phyloP scores from a whole-genome alignment of 345 rosid genomes.

The Balakata baccata region DNA sequence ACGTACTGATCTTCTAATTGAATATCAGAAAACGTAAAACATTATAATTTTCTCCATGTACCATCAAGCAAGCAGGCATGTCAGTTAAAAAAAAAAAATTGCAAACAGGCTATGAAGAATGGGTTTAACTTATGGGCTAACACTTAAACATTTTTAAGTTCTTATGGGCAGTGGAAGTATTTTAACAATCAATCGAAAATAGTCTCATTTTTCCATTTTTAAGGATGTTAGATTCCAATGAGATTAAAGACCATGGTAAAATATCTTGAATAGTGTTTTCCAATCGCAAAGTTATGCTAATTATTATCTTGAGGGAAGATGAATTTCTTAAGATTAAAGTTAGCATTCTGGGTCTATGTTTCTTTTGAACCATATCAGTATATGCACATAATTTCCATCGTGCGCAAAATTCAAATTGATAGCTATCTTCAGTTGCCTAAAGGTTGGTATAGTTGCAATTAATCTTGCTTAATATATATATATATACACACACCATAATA shows the following conservation, averaged over 20 bases:
- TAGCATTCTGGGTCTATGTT: conserved; percentile 8
- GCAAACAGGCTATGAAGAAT: not conserved
- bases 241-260: not conserved
- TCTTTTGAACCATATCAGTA: conserved; percentile 13
- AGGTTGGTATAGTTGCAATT: conserved; percentile 44
- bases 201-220: not conserved
- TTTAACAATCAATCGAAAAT: not conserved
- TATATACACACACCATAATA: not conserved
- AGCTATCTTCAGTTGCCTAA: conserved; percentile 48
- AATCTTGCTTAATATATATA: conserved; percentile 7
- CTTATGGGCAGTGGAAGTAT: not conserved
- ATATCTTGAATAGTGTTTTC: not conserved
- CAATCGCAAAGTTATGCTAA: not conserved
- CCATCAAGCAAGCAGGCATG: too few species aligned
- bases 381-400: conserved; percentile 46
- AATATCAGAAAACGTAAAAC: not conserved
- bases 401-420: conserved; percentile 36
- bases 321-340: conserved; percentile 11
- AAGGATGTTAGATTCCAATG: not conserved
- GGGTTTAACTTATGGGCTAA: not conserved
- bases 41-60: too few species aligned
- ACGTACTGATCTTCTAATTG: not conserved
- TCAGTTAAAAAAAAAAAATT: too few species aligned
- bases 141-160: not conserved
- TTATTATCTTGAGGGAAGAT: not conserved